Conservation (phyloP, 805 yeast species). For the Candida qinlingensis region DNA sequence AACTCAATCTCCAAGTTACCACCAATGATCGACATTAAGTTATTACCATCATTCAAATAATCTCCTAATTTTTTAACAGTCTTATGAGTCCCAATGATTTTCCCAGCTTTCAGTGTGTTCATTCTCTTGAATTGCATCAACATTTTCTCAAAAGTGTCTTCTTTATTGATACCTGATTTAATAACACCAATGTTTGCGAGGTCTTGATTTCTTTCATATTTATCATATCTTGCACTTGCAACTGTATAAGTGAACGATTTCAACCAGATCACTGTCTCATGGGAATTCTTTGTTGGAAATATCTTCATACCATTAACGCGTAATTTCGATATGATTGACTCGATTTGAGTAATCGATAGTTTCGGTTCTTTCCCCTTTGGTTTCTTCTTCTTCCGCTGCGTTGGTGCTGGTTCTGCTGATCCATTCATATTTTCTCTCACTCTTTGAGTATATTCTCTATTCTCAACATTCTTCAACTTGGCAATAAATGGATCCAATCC, state of each 20-base stretch:
- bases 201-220: slow-evolving; percentile 46
- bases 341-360: slow-evolving; percentile 28
- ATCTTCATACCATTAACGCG: slow-evolving; percentile 47
- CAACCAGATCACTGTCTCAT: slow-evolving; percentile 48
- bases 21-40: slow-evolving; percentile 34
- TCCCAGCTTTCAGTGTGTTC: slow-evolving; percentile 46
- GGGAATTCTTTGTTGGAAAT: slow-evolving; percentile 41
- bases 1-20: slow-evolving; percentile 46
- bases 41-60: slow-evolving; percentile 35
- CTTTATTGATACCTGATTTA: slow-evolving; percentile 45
- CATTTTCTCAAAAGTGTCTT: slow-evolving; percentile 43
- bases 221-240: slow-evolving; percentile 48
- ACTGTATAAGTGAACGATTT: slow-evolving; percentile 54
- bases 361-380: slow-evolving; percentile 5
- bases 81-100: slow-evolving; percentile 36
- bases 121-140: slow-evolving; percentile 53
- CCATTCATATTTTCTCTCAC: slow-evolving; percentile 28
- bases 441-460: slow-evolving; percentile 37
- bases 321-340: slow-evolving; percentile 35
- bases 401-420: neutral
- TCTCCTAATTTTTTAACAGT: slow-evolving; percentile 29
- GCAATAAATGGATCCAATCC: slow-evolving; percentile 43
- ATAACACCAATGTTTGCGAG: slow-evolving; percentile 51
- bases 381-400: slow-evolving; percentile 1
- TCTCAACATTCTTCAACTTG: slow-evolving; percentile 39